Conservation (phyloP, 1,139 yeast genomes). For the Wickerhamomyces sp. region DNA sequence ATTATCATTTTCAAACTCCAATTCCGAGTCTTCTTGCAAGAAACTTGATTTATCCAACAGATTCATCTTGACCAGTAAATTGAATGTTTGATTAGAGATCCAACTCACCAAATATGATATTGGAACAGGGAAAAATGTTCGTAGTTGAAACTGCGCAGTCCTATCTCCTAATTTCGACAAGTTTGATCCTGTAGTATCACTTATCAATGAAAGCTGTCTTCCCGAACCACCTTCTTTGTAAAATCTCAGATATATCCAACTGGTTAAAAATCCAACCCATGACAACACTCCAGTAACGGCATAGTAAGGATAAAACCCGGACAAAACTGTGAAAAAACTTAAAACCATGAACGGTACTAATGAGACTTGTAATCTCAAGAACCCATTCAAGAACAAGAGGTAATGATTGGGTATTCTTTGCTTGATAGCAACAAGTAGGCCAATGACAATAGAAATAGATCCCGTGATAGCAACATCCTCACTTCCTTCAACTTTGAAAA, state of each 20-base stretch:
- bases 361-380: conserved; percentile 35
- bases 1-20: conserved; percentile 23
- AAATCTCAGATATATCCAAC: conserved; percentile 40
- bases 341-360: conserved; percentile 34
- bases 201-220: conserved; percentile 38
- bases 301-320: conserved; percentile 13
- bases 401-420: conserved; percentile 42
- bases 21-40: conserved; percentile 23
- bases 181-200: conserved; percentile 14
- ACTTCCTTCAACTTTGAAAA: background rate
- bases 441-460: conserved; percentile 26
- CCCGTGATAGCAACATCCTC: conserved; percentile 15
- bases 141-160: conserved; percentile 37
- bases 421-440: conserved; percentile 39
- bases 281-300: conserved; percentile 5
- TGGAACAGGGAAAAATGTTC: conserved; percentile 42
- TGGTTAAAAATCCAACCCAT: conserved; percentile 27
- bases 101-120: conserved; percentile 29
- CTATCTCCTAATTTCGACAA: conserved; percentile 33
- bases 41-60: conserved; percentile 30
- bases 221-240: conserved; percentile 40
- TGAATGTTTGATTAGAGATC: conserved; percentile 22
- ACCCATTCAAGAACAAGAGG: conserved; percentile 36
- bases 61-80: conserved; percentile 22
- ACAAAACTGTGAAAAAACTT: conserved; percentile 18